Evolutionary conservation across 2,329 filamentous ascomycete genomes (phyloP), one percentile per base, ranked within the genome.

Genomic region (Colletotrichum eleusines): DNA sequence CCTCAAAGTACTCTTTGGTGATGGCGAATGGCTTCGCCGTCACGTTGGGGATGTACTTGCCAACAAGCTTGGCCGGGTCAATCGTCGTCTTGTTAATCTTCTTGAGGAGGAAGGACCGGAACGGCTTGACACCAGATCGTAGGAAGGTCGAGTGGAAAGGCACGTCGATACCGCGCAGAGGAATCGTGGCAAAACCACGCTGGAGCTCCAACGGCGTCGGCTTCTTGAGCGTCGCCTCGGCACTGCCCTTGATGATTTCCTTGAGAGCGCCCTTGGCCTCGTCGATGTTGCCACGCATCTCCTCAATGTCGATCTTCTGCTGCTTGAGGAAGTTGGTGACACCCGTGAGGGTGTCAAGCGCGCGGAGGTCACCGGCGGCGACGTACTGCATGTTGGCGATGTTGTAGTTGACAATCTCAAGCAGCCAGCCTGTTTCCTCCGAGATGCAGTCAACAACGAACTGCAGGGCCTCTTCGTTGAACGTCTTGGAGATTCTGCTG

Each of bases 31-130:
- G 96, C 83, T 91, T 91, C 69, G 96, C 96, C 66, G 96, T 99
- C 75, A 99, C 97, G 83, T 99, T 99, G 76, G 96, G 96, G 75
- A 99, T 98, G 85, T 99, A 99, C 85, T 99, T 99, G 78, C 96
- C 96, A 75, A 99, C 89, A 78, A 99, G 85, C 88, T 98, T 98
- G 81, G 93, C 92, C 6, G 96, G 96, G 81, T 99, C 96, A 81
- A 99, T 98, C 64, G 93, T 97, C 31, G 95, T 98, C 90, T 97
- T 97, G 88, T 98, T 94, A 85, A 99, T 98, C 90, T 99, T 99
- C 93, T 98, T 99, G 77, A 98, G 91, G 80, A 99, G 83, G 90
- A 99, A 99, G 54, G 92, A 95, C 75, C 96, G 90, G 94, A 99
- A 99, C 57, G 97, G 96, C 88, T 99, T 99, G 82, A 99, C 96